Conservation (phyloP, 164 flowering plant species). For the Buxus sempervirens region DNA sequence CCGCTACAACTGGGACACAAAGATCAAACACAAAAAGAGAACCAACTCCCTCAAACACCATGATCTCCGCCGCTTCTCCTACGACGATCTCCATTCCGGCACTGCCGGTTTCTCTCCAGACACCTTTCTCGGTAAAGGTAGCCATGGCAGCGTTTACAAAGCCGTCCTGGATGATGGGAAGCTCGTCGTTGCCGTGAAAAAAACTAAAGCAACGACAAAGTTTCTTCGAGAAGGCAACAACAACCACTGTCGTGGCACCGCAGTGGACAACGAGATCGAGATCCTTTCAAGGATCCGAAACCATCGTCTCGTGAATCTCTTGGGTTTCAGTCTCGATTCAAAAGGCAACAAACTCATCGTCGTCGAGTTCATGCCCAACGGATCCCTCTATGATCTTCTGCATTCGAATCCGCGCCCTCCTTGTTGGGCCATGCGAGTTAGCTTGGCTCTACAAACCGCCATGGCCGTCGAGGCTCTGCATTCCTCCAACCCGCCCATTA, state of each 20-base stretch:
- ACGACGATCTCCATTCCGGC: conserved; percentile 52
- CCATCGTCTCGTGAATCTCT: conserved; percentile 61
- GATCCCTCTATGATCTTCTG: conserved; percentile 59
- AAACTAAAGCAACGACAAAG: neutral
- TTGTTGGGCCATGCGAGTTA: conserved; percentile 52
- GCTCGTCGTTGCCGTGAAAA: conserved; percentile 49
- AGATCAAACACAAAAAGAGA: conserved; percentile 2
- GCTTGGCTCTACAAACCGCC: conserved; percentile 58
- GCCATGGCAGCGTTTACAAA: conserved; percentile 78
- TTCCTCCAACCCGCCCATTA: conserved; percentile 70
- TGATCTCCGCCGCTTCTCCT: conserved; percentile 34
- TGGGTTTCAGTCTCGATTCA: conserved; percentile 49
- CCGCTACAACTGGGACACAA: conserved; percentile 39
- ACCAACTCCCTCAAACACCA: neutral
- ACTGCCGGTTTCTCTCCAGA: conserved; percentile 60
- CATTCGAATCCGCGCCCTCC: conserved; percentile 47
- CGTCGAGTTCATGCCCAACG: conserved; percentile 82
- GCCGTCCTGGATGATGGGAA: conserved; percentile 52
- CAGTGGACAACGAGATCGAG: conserved; percentile 75
- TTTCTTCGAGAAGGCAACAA: conserved; percentile 1
- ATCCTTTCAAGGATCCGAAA: conserved; percentile 51
- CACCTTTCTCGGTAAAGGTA: conserved; percentile 78
- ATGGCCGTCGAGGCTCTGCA: conserved; percentile 60
- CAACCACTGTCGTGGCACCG: neutral
- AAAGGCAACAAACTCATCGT: conserved; percentile 41